phyloP scores from a whole-genome alignment of 805 yeast species.

The Kluyveromyces aestuarii region DNA sequence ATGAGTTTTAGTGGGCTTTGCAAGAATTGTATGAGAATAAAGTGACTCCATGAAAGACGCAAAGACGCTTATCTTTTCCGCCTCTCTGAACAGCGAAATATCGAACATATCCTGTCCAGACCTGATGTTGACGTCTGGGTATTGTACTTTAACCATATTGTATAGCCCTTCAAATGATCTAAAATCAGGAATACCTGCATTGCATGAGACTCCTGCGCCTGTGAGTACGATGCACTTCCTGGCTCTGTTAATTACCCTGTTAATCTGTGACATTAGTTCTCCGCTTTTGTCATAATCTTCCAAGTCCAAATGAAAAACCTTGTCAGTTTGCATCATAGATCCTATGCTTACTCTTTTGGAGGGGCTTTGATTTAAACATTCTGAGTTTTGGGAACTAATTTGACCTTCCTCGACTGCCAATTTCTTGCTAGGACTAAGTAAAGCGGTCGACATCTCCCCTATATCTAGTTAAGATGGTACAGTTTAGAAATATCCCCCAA shows the following conservation, averaged over 20 bases:
- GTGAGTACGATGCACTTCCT: slow-evolving; percentile 60
- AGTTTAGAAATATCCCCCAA: no score
- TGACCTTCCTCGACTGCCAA: neutral
- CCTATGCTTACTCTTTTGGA: neutral
- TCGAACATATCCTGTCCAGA: slow-evolving; percentile 91
- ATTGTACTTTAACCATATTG: slow-evolving; percentile 54
- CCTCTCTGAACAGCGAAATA: slow-evolving; percentile 65
- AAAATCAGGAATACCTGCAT: slow-evolving; percentile 96
- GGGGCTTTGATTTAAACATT: neutral
- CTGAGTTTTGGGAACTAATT: neutral
- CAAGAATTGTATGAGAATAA: slow-evolving; percentile 51
- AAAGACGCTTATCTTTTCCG: slow-evolving; percentile 58
- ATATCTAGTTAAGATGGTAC: neutral
- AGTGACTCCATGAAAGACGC: slow-evolving; percentile 83
- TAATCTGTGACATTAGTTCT: slow-evolving; percentile 16
- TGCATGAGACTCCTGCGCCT: slow-evolving; percentile 95
- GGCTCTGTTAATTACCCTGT: slow-evolving; percentile 21
- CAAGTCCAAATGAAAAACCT: neutral
- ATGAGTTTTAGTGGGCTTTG: slow-evolving; percentile 81
- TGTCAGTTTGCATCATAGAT: slow-evolving; percentile 1
- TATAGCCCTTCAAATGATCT: slow-evolving; percentile 79
- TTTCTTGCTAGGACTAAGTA: neutral
- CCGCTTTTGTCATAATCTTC: slow-evolving; percentile 2
- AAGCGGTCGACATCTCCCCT: neutral
- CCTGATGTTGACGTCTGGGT: slow-evolving; percentile 45